Evolutionary conservation across 768 basidiomycete genomes (phyloP), one percentile per base, ranked within the genome.

Genomic region (Boletus barrowsii): DNA sequence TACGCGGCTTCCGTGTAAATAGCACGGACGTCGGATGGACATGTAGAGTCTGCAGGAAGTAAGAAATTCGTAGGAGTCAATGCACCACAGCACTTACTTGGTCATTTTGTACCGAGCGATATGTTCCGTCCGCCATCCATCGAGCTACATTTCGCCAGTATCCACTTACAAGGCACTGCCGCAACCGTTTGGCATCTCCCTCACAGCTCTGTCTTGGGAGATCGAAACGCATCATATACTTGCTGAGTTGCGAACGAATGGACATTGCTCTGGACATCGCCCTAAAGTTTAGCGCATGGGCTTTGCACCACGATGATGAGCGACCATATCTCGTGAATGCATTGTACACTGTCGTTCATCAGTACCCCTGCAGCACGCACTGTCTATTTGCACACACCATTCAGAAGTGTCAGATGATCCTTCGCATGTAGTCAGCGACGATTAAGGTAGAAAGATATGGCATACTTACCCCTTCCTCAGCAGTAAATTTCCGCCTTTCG

Each of bases 341-440:
- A 68, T 98, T 98, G 74, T 94, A 98, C 5, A 86, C 95, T 96
- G 54, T 35, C 11, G 29, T 15, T 40, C n/a, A 43, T 67, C 7
- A 56, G 50, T n/a, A 26, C 24, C n/a, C 24, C n/a, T 24, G 30
- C 18, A 43, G 32, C 5, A 39, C 42, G 30, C 32, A 42, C 33
- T 5, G 42, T 35, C 5, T 22, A 10, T 24, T 59, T 39, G 47
- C 47, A 41, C 64, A 90, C 64, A 90, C 95, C 95, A 69, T 98
- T 99, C 30, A 99, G 70, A 4, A 97, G 74, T 5, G 97, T 98
- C 20, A 98, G 75, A 68, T 99, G 97, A 66, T 99, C 97, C 93
- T 96, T 61, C 4, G 35, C 15, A 43, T 33, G 20, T 15, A 10
- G 62, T 54, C 53, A 47, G 22, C 8, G 3, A 49, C 20, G 37